These are phyloP conservation scores for Sclerotinia trifoliorum DNA, from an alignment of 2,329 filamentous ascomycete species.

Conservation along the genomic window DNA sequence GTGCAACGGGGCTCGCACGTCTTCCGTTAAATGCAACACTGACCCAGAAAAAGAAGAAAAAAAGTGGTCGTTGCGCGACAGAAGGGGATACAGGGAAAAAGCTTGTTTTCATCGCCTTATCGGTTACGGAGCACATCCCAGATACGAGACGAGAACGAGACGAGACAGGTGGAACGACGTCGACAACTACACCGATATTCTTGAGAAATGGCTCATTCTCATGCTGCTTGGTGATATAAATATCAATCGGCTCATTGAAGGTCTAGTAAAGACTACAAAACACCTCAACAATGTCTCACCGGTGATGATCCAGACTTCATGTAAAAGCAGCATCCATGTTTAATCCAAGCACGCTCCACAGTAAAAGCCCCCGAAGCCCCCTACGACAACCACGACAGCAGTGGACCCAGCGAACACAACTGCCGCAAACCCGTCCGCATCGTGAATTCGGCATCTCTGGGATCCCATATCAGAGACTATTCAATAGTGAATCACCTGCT, in stretches of 20 bases:
- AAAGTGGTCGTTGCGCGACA: not conserved
- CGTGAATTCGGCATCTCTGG: not conserved
- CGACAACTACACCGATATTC: not conserved
- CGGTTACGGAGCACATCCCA: conserved; percentile 11
- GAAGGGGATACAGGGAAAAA: not conserved
- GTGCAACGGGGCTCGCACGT: not conserved
- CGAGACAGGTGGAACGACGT: no score
- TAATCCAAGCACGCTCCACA: conserved; percentile 2
- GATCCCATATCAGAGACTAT: not conserved
- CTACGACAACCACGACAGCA: not conserved
- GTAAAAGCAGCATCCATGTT: not conserved
- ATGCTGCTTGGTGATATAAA: not conserved
- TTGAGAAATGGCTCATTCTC: not conserved
- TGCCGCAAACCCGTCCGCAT: not conserved
- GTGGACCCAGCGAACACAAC: not conserved
- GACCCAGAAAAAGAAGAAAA: not conserved
- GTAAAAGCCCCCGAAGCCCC: not conserved
- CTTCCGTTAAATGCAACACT: conserved; percentile 3
- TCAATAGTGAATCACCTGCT: not conserved
- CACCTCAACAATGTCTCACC: not conserved
- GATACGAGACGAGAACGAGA: not conserved
- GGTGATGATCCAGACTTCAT: not conserved
- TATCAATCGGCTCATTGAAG: no score
- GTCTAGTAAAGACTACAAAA: not conserved
- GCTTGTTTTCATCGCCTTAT: conserved; percentile 16